Percentiles rank a stretch among this genome's conserved stretches.
phyloP scores from a whole-genome alignment of 2,329 filamentous ascomycete genomes.

The Chaetomiaceae sp. region DNA sequence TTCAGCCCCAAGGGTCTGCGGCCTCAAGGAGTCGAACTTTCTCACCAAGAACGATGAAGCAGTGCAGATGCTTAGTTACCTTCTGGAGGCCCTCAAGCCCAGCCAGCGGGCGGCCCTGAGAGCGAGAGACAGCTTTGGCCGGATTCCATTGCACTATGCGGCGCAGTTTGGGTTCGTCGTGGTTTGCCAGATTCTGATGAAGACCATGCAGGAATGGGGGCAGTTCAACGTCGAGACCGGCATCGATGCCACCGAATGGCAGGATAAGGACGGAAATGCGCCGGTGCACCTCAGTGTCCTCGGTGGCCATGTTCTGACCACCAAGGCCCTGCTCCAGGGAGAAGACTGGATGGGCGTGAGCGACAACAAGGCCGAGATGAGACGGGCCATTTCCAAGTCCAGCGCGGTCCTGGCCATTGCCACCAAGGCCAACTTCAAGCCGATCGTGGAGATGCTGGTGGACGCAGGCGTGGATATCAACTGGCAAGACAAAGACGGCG shows the following conservation, averaged over 20 bases:
- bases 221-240: slow-evolving; percentile 80
- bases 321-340: slow-evolving; percentile 71
- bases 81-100: slow-evolving; percentile 64
- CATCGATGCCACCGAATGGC: slow-evolving; percentile 84
- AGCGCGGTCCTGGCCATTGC: slow-evolving; percentile 85
- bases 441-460: slow-evolving; percentile 82
- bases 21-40: slow-evolving; percentile 63
- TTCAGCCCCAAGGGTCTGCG: slow-evolving; percentile 55
- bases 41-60: slow-evolving; percentile 68
- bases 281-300: slow-evolving; percentile 90
- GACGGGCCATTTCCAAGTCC: slow-evolving; percentile 72
- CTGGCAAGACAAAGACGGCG: slow-evolving; percentile 83
- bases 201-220: slow-evolving; percentile 82
- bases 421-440: slow-evolving; percentile 78
- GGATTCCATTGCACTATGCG: slow-evolving; percentile 85
- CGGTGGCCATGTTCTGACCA: slow-evolving; percentile 83
- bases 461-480: slow-evolving; percentile 90
- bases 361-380: slow-evolving; percentile 58
- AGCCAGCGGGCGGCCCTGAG: slow-evolving; percentile 65
- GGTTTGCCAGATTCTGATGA: slow-evolving; percentile 83
- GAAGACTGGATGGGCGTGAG: slow-evolving; percentile 69
- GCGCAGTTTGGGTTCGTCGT: slow-evolving; percentile 91
- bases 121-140: slow-evolving; percentile 71
- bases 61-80: slow-evolving; percentile 59
- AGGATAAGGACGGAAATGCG: slow-evolving; percentile 86